These are phyloP conservation scores for Fusarium chuoi DNA, from an alignment of 2,329 filamentous ascomycete genomes.

Conservation along the genomic window DNA sequence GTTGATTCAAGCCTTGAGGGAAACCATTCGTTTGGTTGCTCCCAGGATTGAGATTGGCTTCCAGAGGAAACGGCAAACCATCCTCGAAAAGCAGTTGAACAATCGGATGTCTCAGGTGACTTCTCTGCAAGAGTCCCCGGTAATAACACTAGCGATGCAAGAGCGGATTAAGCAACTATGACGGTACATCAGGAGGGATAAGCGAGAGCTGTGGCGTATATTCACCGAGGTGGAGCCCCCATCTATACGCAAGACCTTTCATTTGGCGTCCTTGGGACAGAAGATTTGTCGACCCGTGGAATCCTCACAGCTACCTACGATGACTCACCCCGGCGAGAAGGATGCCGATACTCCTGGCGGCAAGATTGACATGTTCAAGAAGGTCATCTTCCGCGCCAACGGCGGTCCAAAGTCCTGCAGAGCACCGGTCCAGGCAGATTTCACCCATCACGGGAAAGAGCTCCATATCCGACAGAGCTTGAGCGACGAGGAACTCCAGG, in stretches of 20 bases:
- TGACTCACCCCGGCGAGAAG: neutral
- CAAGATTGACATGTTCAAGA: neutral
- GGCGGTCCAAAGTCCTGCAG: neutral
- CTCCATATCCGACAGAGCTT: neutral
- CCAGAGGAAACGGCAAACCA: neutral
- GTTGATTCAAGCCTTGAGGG: neutral
- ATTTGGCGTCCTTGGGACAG: neutral
- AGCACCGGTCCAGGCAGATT: neutral
- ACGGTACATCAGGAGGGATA: neutral
- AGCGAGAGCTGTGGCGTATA: neutral
- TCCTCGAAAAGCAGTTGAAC: neutral
- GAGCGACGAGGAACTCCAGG: neutral
- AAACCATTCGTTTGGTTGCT: neutral
- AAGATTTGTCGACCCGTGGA: neutral
- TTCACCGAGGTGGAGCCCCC: neutral
- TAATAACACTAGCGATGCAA: neutral
- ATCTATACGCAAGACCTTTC: neutral
- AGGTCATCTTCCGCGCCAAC: neutral
- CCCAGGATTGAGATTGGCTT: neutral
- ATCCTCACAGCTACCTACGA: neutral
- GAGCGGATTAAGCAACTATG: neutral
- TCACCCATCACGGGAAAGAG: neutral
- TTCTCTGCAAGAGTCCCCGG: neutral
- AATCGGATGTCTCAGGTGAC: neutral
- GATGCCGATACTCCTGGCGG: fast-evolving